These are phyloP conservation scores for Cyclospora cayetanensis DNA, from an alignment of 169 alveolate genomes.

Conservation along the genomic window DNA sequence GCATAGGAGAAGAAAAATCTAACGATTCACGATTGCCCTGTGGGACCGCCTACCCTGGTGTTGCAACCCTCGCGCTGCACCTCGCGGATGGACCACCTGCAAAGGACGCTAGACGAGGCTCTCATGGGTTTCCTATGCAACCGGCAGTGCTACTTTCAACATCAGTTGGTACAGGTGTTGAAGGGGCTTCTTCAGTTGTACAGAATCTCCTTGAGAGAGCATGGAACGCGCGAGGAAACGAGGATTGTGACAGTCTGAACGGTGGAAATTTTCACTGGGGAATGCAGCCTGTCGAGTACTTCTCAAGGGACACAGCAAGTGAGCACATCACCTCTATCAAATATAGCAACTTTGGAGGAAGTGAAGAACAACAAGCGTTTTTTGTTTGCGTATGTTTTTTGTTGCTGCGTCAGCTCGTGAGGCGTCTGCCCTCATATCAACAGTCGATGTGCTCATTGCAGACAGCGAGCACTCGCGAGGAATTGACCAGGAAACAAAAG, in stretches of 20 bases:
- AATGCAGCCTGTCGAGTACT: neutral
- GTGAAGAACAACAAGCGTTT: neutral
- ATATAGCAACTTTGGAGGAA: neutral
- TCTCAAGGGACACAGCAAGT: slow-evolving; percentile 31
- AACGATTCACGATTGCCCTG: slow-evolving; percentile 33
- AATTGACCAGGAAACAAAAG: neutral
- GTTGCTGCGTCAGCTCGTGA: neutral
- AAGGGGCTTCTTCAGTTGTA: neutral
- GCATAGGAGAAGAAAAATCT: neutral
- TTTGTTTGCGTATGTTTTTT: neutral
- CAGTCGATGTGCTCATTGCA: neutral
- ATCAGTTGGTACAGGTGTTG: neutral
- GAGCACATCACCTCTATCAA: neutral
- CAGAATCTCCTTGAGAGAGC: neutral
- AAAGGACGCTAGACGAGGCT: neutral
- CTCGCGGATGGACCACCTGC: slow-evolving; percentile 6
- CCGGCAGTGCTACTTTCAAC: slow-evolving; percentile 41
- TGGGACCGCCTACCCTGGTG: slow-evolving; percentile 42
- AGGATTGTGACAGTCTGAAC: neutral
- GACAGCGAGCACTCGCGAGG: neutral
- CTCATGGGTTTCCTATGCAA: neutral
- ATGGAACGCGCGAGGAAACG: neutral
- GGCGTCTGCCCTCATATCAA: neutral
- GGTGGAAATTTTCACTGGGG: neutral
- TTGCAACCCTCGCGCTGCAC: slow-evolving; percentile 7